Evolutionary conservation across 1,284 basidiomycete species (phyloP).

Genomic region (Ganoderma multipileum): DNA sequence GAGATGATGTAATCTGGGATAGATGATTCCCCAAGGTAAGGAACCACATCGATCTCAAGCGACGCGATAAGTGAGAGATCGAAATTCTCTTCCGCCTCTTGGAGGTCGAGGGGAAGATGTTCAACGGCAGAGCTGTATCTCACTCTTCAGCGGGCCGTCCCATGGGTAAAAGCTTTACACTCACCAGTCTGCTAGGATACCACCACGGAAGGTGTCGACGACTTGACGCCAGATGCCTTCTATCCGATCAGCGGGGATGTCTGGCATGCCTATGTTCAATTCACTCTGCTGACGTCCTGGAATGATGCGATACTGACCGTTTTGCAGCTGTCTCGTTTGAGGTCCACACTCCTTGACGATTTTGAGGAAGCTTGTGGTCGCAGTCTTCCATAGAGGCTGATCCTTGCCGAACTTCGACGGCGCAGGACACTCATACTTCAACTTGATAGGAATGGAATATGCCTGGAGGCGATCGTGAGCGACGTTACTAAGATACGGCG

Average conservation of each 20-base stretch:
- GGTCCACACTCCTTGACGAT: slow-evolving; percentile 70
- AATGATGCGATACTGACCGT: slow-evolving; percentile 45
- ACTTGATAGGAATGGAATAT: slow-evolving; percentile 88
- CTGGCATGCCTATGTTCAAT: slow-evolving; percentile 40
- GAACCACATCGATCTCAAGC: slow-evolving; percentile 81
- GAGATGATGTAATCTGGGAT: slow-evolving; percentile 80
- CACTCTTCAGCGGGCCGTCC: slow-evolving; percentile 2
- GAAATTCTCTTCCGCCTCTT: slow-evolving; percentile 87
- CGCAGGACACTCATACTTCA: slow-evolving; percentile 94
- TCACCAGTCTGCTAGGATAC: slow-evolving; percentile 86
- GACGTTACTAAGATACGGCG: neutral
- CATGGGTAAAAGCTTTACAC: slow-evolving; percentile 32
- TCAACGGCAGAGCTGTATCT: slow-evolving; percentile 57
- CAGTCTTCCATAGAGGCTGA: slow-evolving; percentile 91
- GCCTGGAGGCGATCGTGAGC: slow-evolving; percentile 56
- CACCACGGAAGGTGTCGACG: slow-evolving; percentile 84
- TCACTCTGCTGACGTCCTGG: neutral
- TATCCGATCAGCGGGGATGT: slow-evolving; percentile 63
- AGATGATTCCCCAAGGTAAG: slow-evolving; percentile 71
- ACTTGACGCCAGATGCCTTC: slow-evolving; percentile 88
- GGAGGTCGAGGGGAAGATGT: slow-evolving; percentile 63
- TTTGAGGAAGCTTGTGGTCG: slow-evolving; percentile 73
- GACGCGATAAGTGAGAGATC: slow-evolving; percentile 83
- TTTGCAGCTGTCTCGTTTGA: slow-evolving; percentile 54
- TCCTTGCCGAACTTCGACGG: slow-evolving; percentile 88